Evolutionary conservation across 768 basidiomycete species (phyloP).

Genomic region (Mycena metata): DNA sequence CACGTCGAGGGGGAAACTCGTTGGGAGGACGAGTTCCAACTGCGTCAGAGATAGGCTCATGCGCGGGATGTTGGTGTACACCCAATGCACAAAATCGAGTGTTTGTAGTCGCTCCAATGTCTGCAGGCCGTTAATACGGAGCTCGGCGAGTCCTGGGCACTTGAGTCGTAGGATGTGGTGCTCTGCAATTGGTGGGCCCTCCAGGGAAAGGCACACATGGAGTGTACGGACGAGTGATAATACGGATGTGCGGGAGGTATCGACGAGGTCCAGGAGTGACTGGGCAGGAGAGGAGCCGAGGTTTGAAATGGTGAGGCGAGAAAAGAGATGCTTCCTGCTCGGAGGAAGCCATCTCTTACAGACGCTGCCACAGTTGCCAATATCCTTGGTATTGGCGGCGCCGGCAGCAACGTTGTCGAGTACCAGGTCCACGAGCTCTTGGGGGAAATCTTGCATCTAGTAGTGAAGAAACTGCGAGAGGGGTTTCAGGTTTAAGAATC

Average conservation of each 20-base stretch:
- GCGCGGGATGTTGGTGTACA: neutral
- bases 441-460: constrained; percentile 2
- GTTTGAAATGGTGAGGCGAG: neutral
- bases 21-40: neutral
- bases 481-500: no score
- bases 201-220: neutral
- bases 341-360: constrained; percentile 4
- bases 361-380: constrained; percentile 1
- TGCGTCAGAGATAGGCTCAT: neutral
- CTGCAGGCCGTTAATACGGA: neutral
- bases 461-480: no score
- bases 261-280: neutral
- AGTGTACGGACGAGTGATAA: neutral
- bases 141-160: neutral
- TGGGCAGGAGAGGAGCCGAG: neutral
- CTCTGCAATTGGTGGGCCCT: neutral
- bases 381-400: neutral
- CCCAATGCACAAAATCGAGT: neutral
- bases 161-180: neutral
- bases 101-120: neutral
- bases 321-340: constrained; percentile 10
- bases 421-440: constrained; percentile 15
- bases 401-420: neutral
- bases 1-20: neutral
- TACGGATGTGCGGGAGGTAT: neutral